phyloP scores from a whole-genome alignment of 768 basidiomycete species.

The Gyrodon lividus region DNA sequence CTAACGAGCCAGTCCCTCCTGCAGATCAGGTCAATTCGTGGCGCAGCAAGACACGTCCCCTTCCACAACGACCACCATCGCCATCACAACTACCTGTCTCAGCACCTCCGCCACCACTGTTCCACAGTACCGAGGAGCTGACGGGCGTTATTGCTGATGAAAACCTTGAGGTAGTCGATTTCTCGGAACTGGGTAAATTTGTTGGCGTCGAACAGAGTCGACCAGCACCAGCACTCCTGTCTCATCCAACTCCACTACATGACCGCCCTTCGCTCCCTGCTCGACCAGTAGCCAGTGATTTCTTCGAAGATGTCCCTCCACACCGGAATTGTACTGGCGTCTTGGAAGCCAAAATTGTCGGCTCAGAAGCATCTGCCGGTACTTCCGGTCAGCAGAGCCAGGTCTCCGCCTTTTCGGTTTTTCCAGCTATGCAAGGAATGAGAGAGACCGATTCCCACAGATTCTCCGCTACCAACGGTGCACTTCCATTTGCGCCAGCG shows the following conservation, averaged over 20 bases:
- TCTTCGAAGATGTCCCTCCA: conserved; percentile 55
- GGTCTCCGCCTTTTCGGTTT: not conserved
- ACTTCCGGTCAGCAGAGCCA: conserved; percentile 9
- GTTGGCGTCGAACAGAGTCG: conserved; percentile 41
- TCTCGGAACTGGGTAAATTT: conserved; percentile 72
- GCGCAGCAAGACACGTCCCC: conserved; percentile 48
- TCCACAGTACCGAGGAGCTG: conserved; percentile 34
- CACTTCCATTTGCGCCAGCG: conserved; percentile 9
- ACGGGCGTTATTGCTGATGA: conserved; percentile 51
- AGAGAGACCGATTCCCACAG: conserved; percentile 21
- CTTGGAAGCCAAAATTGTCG: conserved; percentile 42
- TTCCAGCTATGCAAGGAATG: conserved; percentile 7
- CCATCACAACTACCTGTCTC: conserved; percentile 26
- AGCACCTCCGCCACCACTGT: conserved; percentile 32
- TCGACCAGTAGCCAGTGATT: conserved; percentile 66
- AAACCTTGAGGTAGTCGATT: conserved; percentile 78
- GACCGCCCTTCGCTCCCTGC: conserved; percentile 31
- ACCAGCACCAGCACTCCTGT: conserved; percentile 12
- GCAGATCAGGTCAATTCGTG: conserved; percentile 56
- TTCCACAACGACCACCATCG: conserved; percentile 22
- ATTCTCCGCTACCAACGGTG: conserved; percentile 19
- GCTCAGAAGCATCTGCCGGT: conserved; percentile 16
- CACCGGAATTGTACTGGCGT: conserved; percentile 38
- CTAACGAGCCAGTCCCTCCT: conserved; percentile 29
- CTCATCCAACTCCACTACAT: conserved; percentile 18